Evolutionary conservation across 2,329 filamentous ascomycete species (phyloP).

Genomic region (Pezicula radicicola): DNA sequence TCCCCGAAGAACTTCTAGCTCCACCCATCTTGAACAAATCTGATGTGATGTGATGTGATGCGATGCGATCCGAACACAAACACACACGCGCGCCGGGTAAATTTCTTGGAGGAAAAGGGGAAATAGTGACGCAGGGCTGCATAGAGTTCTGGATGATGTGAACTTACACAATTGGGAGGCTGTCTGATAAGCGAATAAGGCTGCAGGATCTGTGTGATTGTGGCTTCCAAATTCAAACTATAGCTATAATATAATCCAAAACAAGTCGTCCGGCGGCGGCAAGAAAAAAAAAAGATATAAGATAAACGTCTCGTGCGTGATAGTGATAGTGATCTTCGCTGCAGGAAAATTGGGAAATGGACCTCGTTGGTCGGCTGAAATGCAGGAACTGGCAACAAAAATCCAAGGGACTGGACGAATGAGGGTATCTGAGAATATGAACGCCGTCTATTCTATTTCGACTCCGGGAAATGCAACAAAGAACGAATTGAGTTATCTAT

Average conservation of each 20-base stretch:
- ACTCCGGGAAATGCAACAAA: constrained; percentile 17
- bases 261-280: background rate
- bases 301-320: no score
- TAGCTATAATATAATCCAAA: no score
- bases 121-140: background rate
- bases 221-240: background rate
- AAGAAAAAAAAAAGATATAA: background rate
- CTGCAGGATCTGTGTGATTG: background rate
- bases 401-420: constrained; percentile 7
- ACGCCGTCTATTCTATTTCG: constrained; percentile 22
- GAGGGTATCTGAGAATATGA: constrained; percentile 19
- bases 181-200: background rate
- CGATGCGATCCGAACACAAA: no score
- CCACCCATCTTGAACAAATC: no score
- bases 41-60: no score
- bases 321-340: constrained; percentile 5
- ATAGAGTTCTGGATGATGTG: background rate
- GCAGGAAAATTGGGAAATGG: constrained; percentile 4
- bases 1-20: no score
- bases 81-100: no score
- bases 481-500: constrained; percentile 12
- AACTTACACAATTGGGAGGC: background rate
- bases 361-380: background rate
- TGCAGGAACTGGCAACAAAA: constrained; percentile 1
- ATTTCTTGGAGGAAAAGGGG: no score